Percentiles rank a stretch among this genome's conserved stretches.
These are phyloP conservation scores for Solanum clarkiae DNA, from an alignment of 257 asterid genomes.

Conservation along the genomic window DNA sequence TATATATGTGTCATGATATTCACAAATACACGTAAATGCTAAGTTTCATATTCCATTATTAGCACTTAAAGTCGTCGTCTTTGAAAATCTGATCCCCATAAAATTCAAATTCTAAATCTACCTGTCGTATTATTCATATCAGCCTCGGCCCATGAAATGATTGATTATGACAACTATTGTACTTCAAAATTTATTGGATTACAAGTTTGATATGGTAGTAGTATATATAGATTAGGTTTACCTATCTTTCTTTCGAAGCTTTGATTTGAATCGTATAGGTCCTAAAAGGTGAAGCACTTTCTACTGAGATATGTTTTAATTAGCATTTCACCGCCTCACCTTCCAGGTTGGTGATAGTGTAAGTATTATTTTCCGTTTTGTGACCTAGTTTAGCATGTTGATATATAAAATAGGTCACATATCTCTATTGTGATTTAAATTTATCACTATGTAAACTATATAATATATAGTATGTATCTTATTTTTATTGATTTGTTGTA, in stretches of 20 bases:
- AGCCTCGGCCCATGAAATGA: not conserved
- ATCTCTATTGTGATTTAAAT: not conserved
- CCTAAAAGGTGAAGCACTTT: not conserved
- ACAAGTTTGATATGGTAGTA: not conserved
- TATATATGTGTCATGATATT: not conserved
- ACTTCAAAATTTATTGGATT: not conserved
- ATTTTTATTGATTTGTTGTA: not conserved
- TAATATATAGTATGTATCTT: not conserved
- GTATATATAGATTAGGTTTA: not conserved
- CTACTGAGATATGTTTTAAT: not conserved
- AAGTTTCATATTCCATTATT: fast-evolving
- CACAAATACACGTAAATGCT: not conserved
- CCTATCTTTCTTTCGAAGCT: not conserved
- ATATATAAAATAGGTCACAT: not conserved
- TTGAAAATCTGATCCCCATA: not conserved
- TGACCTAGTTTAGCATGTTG: not conserved
- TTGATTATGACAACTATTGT: not conserved
- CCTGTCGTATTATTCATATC: not conserved
- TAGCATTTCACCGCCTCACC: not conserved
- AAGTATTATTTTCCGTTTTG: not conserved
- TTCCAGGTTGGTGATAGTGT: not conserved
- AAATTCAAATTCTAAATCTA: not conserved
- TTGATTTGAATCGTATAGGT: not conserved
- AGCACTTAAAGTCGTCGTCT: not conserved
- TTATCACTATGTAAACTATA: not conserved